phyloP scores from a whole-genome alignment of 2,329 filamentous ascomycete species.

The Trichophyton schoenleinii region DNA sequence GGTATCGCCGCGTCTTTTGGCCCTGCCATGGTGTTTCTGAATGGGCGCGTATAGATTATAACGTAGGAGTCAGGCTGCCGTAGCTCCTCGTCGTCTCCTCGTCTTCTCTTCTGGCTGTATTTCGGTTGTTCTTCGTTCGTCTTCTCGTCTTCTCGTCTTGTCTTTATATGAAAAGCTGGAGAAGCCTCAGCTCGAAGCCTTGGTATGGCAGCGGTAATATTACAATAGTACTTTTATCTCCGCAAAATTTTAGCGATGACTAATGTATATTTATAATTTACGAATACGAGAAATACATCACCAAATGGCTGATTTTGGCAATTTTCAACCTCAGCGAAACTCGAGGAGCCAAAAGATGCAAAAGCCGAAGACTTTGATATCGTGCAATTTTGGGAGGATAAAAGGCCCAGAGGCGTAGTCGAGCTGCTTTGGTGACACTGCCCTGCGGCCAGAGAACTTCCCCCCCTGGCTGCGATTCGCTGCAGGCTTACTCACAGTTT shows the following conservation, averaged over 20 bases:
- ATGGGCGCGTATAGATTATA: not conserved
- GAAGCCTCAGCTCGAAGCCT: not conserved
- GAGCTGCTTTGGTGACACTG: not conserved
- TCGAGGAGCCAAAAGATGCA: not conserved
- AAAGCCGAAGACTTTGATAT: too few relatives aligned
- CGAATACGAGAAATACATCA: not conserved
- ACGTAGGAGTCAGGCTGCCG: too few relatives aligned
- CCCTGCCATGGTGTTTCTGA: not conserved
- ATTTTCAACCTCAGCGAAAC: not conserved
- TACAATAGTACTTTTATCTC: not conserved
- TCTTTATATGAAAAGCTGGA: not conserved
- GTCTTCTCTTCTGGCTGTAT: too few relatives aligned
- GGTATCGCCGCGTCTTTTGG: conserved; percentile 27
- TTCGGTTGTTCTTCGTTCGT: too few relatives aligned
- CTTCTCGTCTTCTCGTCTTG: too few relatives aligned
- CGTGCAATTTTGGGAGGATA: too few relatives aligned
- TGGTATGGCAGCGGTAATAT: not conserved
- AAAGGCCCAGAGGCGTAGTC: too few relatives aligned
- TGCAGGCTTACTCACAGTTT: not conserved
- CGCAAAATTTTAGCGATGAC: not conserved
- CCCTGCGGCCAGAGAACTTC: not conserved
- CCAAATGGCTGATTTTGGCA: not conserved
- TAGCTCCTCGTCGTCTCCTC: too few relatives aligned
- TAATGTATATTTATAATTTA: not conserved
- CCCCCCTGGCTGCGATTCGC: not conserved